These are phyloP conservation scores for Hypoxylon sp. DNA, from an alignment of 2,329 filamentous ascomycete genomes.

Conservation along the genomic window DNA sequence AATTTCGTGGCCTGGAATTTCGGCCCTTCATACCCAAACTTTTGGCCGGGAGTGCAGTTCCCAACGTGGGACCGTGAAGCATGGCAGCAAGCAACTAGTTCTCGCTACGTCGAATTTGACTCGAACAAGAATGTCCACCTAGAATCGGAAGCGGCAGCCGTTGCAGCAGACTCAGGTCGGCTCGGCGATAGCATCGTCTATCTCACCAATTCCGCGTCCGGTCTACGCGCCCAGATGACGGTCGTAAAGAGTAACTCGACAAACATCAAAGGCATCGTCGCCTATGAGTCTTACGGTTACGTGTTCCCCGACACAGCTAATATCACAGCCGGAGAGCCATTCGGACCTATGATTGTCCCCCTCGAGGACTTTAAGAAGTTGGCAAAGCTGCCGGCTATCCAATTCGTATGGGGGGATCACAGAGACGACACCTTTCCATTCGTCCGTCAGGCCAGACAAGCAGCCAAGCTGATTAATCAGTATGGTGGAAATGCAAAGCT, in stretches of 20 bases:
- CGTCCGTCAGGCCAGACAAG: conserved; percentile 44
- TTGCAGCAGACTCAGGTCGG: conserved; percentile 55
- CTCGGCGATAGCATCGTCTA: conserved; percentile 54
- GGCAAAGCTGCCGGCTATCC: conserved; percentile 44
- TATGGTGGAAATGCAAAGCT: conserved; percentile 52
- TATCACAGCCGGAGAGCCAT: conserved; percentile 45
- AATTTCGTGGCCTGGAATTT: conserved; percentile 58
- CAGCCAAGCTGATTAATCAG: conserved; percentile 49
- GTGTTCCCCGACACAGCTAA: conserved; percentile 50
- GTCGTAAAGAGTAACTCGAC: conserved; percentile 55
- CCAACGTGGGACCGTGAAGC: conserved; percentile 52
- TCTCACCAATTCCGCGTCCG: conserved; percentile 56
- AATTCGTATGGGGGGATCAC: conserved; percentile 52
- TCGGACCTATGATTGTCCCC: conserved; percentile 48
- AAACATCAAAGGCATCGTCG: conserved; percentile 57
- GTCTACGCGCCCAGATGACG: conserved; percentile 55
- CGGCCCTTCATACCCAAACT: conserved; percentile 52
- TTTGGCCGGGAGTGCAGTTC: conserved; percentile 57
- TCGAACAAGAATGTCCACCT: conserved; percentile 54
- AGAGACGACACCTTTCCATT: conserved; percentile 45
- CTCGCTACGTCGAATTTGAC: conserved; percentile 57
- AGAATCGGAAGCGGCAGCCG: conserved; percentile 54
- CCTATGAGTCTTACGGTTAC: conserved; percentile 49
- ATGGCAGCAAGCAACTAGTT: conserved; percentile 56
- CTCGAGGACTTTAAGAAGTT: conserved; percentile 52